Base-by-base conservation (phyloP, 164 flowering plant species). In the Protea cynaroides region DNA sequence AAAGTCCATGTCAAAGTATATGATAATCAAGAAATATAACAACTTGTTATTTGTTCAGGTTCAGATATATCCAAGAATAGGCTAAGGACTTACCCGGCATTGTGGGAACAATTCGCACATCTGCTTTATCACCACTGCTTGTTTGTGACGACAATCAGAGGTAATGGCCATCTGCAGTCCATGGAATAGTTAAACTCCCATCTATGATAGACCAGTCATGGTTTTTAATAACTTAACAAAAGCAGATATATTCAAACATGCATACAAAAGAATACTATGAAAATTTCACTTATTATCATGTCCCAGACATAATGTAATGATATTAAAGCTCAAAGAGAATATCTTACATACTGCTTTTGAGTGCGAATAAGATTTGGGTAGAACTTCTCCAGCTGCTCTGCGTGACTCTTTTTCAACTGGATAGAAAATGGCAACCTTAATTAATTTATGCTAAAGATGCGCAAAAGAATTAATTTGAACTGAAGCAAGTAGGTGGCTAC, bases 61-160 rank as follows among this genome's bases (percentile, higher is more conserved):
- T n/a, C n/a, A n/a, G n/a, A 10, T 10, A 46, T 10, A 46, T 46
- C 50, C 50, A 46, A 46, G 40, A 37, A 4, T 37, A 4, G 4
- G 40, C 9, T 4, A 66, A 47, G 62, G 23, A 44, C 85, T 80
- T 79, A 90, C 98, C 79, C 85, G 82, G 4, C 96, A 90, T 72
- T 82, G 99, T 12, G 97, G 97, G 60, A 92, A 95, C 69, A 95
- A 74, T 79, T 86, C 90, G 84, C 96, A 91, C 56, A 92, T 85
- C 76, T 90, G 96, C 67, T 88, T 95, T 56, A 92, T 73, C 53
- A 91, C 80, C 40, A 95, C 82, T 7, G 97, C 84, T 70, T 91
- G 99, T 61, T 83, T 95, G 76, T 88, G 96, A 62, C 92, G 86
- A 53, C 85, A 86, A 64, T 95, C 97, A 46, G 96, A 84, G 56